These are phyloP conservation scores for Pleurotus salmoneostramineus DNA, from an alignment of 768 basidiomycete species.

Conservation along the genomic window DNA sequence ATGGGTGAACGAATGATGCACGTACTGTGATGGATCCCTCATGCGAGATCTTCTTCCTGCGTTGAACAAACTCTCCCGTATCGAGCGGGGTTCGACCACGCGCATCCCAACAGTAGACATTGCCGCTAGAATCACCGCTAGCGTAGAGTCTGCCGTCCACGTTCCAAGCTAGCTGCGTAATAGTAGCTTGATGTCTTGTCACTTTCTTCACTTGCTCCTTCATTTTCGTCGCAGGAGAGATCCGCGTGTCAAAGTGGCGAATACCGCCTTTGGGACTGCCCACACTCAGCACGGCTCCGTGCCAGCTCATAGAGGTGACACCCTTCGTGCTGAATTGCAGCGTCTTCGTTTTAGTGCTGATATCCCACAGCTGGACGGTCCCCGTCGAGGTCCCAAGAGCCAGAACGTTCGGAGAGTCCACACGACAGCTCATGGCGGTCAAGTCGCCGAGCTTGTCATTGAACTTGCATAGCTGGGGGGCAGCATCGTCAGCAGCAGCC, in stretches of 20 bases:
- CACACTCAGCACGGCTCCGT: slow-evolving; percentile 57
- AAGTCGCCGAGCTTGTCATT: slow-evolving; percentile 42
- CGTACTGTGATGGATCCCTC: slow-evolving; percentile 50
- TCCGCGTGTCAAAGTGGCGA: slow-evolving; percentile 68
- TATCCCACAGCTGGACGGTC: slow-evolving; percentile 71
- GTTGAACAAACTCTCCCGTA: slow-evolving; percentile 49
- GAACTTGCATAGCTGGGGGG: slow-evolving; percentile 48
- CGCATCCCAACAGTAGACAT: slow-evolving; percentile 75
- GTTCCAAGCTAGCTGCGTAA: slow-evolving; percentile 67
- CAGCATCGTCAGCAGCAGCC: slow-evolving; percentile 29
- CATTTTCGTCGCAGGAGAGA: slow-evolving; percentile 38
- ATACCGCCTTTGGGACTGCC: slow-evolving; percentile 70
- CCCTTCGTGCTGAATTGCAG: slow-evolving; percentile 54
- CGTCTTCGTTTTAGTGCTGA: slow-evolving; percentile 49
- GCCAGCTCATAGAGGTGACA: slow-evolving; percentile 64
- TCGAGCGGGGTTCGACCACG: slow-evolving; percentile 48
- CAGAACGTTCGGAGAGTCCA: slow-evolving; percentile 36
- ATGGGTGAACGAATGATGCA: slow-evolving; percentile 23
- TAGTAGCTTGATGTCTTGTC: slow-evolving; percentile 63
- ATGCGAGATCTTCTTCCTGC: slow-evolving; percentile 72
- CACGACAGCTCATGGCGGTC: slow-evolving; percentile 36
- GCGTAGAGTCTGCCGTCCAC: slow-evolving; percentile 64
- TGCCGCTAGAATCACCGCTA: slow-evolving; percentile 73
- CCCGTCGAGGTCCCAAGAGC: slow-evolving; percentile 63
- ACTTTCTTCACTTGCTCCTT: slow-evolving; percentile 65